Evolutionary conservation across 768 basidiomycete species (phyloP), one percentile per base, ranked within the genome.

Genomic region (Rhodotorula toruloides): DNA sequence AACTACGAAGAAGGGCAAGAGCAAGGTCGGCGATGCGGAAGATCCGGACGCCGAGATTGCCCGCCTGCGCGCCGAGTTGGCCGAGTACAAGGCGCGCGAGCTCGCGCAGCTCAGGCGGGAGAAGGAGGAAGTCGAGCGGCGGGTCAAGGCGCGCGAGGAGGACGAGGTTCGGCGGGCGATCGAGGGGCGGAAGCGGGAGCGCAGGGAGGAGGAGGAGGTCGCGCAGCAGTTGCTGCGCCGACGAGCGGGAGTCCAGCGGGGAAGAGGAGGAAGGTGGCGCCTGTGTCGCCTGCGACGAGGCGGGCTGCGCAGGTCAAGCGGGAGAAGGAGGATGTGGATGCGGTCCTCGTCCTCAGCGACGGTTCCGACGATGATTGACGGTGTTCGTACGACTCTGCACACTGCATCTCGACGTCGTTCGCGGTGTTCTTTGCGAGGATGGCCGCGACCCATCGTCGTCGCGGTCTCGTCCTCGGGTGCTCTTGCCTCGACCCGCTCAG

Each of bases 81-180:
- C 54, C n/a, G 40, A 17, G 54, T 55, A 55, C 40, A 55, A 55
- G 40, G 4, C 21, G 40, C 12, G 29, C 4, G 54, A 55, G 54
- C 27, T 55, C 19, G 40, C 42, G 54, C 27, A 31, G 54, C 29
- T 55, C 13, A 4, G 40, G 19, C 2, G 13, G 3, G 54, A 55
- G 54, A 10, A 29, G 42, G 54, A 42, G 19, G 17, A 3, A 39
- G 25, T 21, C 14, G 7, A 9, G 37, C 5, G 22, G 37, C 14
- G 14, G 31, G 53, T 19, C 19, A 27, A 37, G 52, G 34, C 8
- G 52, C n/a, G n/a, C n/a, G n/a, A n/a, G n/a, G n/a, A n/a, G n/a
- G n/a, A n/a, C n/a, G n/a, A n/a, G n/a, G n/a, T n/a, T n/a, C n/a
- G n/a, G n/a, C n/a, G 16, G 7, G 10, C 42, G 42, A 22, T 22